phyloP scores from a whole-genome alignment of 2,329 filamentous ascomycete genomes.

The Pestalotiopsis sp. region DNA sequence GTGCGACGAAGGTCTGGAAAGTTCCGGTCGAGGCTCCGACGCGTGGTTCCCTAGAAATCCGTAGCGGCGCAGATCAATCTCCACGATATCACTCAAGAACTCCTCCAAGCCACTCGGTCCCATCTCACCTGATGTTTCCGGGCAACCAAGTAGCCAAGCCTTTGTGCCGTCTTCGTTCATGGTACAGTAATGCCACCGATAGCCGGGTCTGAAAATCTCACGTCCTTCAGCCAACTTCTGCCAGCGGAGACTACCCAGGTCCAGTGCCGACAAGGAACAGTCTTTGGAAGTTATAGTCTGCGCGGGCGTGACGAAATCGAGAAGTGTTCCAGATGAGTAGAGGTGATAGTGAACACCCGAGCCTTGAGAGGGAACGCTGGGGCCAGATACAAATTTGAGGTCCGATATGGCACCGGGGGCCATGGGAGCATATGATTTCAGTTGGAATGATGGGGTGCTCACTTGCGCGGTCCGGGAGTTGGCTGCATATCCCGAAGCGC shows the following conservation, averaged over 20 bases:
- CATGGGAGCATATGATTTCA: constrained; percentile 75
- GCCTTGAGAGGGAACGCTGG: constrained; percentile 82
- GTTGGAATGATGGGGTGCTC: constrained; percentile 64
- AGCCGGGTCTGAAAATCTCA: constrained; percentile 89
- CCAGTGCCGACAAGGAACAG: constrained; percentile 86
- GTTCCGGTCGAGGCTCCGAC: constrained; percentile 52
- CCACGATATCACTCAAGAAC: constrained; percentile 90
- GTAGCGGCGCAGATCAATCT: constrained; percentile 88
- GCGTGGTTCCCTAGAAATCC: constrained; percentile 84
- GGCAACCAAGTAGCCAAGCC: constrained; percentile 94
- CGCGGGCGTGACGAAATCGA: constrained; percentile 93
- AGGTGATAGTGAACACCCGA: constrained; percentile 94
- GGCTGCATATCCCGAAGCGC: constrained; percentile 64
- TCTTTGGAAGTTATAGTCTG: constrained; percentile 83
- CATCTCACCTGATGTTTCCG: constrained; percentile 67
- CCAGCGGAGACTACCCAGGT: constrained; percentile 86
- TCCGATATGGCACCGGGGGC: constrained; percentile 89
- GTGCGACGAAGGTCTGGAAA: constrained; percentile 48
- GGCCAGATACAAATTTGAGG: constrained; percentile 84
- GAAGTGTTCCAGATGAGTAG: constrained; percentile 86
- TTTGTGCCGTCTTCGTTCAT: constrained; percentile 95
- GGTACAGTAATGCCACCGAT: constrained; percentile 97
- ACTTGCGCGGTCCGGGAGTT: constrained; percentile 69
- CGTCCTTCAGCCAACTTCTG: constrained; percentile 92
- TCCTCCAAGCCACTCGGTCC: constrained; percentile 77